Conservation (phyloP, 768 basidiomycete genomes). For the Mycena crocata region DNA sequence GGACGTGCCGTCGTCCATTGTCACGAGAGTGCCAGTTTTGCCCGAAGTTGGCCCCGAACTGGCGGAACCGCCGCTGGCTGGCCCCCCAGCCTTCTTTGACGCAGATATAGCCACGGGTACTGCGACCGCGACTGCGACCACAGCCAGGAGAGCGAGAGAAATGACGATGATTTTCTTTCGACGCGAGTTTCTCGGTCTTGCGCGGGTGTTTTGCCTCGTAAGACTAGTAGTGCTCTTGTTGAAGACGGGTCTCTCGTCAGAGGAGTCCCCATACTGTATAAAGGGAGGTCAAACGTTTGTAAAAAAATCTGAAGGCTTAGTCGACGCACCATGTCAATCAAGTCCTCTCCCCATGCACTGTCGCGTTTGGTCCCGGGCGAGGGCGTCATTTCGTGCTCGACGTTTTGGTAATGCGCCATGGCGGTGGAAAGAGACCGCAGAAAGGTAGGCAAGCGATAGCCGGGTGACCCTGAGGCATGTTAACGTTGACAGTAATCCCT, state of each 20-base stretch:
- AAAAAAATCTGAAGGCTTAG: not conserved
- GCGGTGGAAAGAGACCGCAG: slow-evolving; percentile 3
- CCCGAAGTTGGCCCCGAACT: slow-evolving; percentile 57
- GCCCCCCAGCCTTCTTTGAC: slow-evolving; percentile 36
- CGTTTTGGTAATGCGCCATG: slow-evolving; percentile 29
- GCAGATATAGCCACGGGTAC: slow-evolving; percentile 53
- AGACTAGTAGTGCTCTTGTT: slow-evolving; percentile 5
- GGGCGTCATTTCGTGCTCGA: slow-evolving; percentile 29
- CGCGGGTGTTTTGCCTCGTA: not conserved
- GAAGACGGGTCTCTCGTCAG: not conserved
- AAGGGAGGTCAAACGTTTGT: not conserved
- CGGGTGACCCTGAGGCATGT: too few relatives aligned
- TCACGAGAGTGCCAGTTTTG: slow-evolving; percentile 73
- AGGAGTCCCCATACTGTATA: slow-evolving; percentile 1
- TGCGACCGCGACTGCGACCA: slow-evolving; percentile 52
- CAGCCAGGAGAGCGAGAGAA: slow-evolving; percentile 40
- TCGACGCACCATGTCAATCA: slow-evolving; percentile 33
- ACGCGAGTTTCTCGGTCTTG: slow-evolving; percentile 14
- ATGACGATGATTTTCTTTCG: slow-evolving; percentile 38
- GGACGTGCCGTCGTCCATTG: slow-evolving; percentile 78
- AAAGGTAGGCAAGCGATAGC: too few relatives aligned
- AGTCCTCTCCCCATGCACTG: slow-evolving; percentile 21
- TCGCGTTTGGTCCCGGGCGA: slow-evolving; percentile 15
- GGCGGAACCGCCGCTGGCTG: slow-evolving; percentile 23
- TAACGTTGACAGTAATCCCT: too few relatives aligned